These are phyloP conservation scores for Chaetomiaceae sp. DNA, from an alignment of 2,329 filamentous ascomycete species.

Conservation along the genomic window DNA sequence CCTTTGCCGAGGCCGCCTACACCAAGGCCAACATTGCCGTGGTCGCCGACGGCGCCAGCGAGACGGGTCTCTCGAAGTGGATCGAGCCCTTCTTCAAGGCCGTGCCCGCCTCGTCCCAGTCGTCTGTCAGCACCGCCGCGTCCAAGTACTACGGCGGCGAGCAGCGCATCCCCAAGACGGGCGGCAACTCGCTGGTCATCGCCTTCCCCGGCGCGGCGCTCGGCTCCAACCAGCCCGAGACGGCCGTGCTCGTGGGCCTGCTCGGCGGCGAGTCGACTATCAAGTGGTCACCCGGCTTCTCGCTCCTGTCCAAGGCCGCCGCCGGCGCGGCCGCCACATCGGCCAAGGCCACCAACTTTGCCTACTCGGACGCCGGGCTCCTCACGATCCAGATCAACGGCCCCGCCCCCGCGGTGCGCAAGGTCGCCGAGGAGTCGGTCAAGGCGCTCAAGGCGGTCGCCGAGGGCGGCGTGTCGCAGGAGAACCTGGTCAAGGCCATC, in stretches of 20 bases:
- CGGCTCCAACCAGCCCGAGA: conserved; percentile 80
- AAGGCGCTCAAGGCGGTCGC: conserved; percentile 79
- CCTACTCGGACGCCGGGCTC: conserved; percentile 93
- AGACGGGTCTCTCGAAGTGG: conserved; percentile 79
- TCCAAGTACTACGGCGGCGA: conserved; percentile 93
- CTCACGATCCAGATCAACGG: conserved; percentile 79
- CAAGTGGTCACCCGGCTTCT: conserved; percentile 96
- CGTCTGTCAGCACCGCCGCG: conserved; percentile 54
- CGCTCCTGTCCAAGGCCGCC: conserved; percentile 76
- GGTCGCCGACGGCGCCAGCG: conserved; percentile 80
- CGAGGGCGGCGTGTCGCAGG: conserved; percentile 68
- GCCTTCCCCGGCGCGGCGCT: conserved; percentile 89
- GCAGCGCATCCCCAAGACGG: conserved; percentile 74
- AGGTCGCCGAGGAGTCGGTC: conserved; percentile 70
- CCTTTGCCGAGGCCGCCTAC: conserved; percentile 76
- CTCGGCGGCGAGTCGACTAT: conserved; percentile 87
- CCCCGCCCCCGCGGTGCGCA: conserved; percentile 65
- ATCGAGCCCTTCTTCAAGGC: conserved; percentile 85
- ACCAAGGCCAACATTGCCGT: conserved; percentile 87
- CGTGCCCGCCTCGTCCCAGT: conserved; percentile 52
- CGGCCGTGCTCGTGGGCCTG: conserved; percentile 79
- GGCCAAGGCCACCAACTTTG: conserved; percentile 69
- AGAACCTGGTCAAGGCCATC: conserved; percentile 87
- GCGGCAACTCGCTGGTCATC: conserved; percentile 79
- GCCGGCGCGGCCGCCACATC: conserved; percentile 61